Evolutionary conservation across 257 asterid species (phyloP).

Genomic region (Nicotiana obtusifolia): DNA sequence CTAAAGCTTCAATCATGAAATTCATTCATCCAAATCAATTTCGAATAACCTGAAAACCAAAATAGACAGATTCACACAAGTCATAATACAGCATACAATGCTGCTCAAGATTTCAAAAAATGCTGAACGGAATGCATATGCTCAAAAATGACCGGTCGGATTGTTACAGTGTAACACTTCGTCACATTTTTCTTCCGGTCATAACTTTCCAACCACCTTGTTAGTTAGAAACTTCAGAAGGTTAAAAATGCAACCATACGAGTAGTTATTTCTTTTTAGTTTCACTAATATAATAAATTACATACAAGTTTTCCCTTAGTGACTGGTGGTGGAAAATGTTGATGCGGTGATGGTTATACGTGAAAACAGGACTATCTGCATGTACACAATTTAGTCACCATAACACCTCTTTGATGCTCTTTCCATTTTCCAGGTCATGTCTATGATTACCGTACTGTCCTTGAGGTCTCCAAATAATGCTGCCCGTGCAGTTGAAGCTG

Average conservation of each 20-base stretch:
- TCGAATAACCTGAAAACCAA: too few relatives aligned
- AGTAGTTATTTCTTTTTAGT: not conserved
- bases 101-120: too few relatives aligned
- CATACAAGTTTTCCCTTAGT: too few relatives aligned
- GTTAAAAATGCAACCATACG: not conserved
- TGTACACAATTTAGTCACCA: not conserved
- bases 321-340: not conserved
- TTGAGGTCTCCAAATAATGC: slow-evolving; percentile 86
- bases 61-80: too few relatives aligned
- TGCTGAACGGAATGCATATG: too few relatives aligned
- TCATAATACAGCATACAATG: too few relatives aligned
- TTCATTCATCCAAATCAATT: too few relatives aligned
- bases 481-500: slow-evolving; percentile 74
- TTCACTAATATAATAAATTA: not conserved
- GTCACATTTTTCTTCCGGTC: not conserved
- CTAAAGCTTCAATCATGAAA: too few relatives aligned
- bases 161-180: too few relatives aligned
- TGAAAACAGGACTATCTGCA: not conserved
- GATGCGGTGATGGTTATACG: not conserved
- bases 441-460: slow-evolving; percentile 54
- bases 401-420: not conserved
- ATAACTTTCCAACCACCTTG: not conserved
- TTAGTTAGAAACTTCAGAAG: not conserved
- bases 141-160: too few relatives aligned
- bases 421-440: slow-evolving; percentile 53